These are phyloP conservation scores for Yamadazyma ubonensis DNA, from an alignment of 805 yeast species.

Conservation along the genomic window DNA sequence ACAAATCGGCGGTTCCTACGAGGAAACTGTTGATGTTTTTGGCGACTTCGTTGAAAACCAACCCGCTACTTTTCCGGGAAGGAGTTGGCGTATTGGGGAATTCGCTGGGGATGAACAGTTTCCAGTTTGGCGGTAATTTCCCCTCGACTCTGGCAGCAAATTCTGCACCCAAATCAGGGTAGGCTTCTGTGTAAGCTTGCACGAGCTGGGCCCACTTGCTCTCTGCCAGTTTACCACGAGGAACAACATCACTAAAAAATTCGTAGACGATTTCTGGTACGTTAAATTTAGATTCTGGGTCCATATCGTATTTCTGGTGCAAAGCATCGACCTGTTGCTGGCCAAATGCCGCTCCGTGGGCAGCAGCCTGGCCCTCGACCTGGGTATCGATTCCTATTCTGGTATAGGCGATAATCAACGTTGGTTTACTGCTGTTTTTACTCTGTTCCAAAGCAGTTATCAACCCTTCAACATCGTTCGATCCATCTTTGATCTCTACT, in stretches of 20 bases:
- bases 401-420: constrained; percentile 33
- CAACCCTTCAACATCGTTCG: constrained; percentile 26
- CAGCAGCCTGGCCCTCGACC: constrained; percentile 27
- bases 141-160: constrained; percentile 25
- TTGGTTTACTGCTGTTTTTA: constrained; percentile 30
- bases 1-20: constrained; percentile 38
- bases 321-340: constrained; percentile 25
- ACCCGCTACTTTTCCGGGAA: constrained; percentile 26
- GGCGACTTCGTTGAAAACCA: constrained; percentile 28
- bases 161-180: constrained; percentile 28
- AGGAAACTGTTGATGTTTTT: constrained; percentile 23
- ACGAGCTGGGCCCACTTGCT: constrained; percentile 24
- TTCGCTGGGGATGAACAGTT: constrained; percentile 18
- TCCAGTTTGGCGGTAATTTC: constrained; percentile 26
- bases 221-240: constrained; percentile 22
- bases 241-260: constrained; percentile 23
- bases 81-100: constrained; percentile 21
- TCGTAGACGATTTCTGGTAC: constrained; percentile 27
- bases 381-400: constrained; percentile 33
- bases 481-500: constrained; percentile 33
- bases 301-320: constrained; percentile 20
- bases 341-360: constrained; percentile 38
- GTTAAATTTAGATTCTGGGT: constrained; percentile 18
- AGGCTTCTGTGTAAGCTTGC: constrained; percentile 18
- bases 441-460: constrained; percentile 34